Conservation (phyloP, 768 basidiomycete genomes). For the Lactarius vividus region DNA sequence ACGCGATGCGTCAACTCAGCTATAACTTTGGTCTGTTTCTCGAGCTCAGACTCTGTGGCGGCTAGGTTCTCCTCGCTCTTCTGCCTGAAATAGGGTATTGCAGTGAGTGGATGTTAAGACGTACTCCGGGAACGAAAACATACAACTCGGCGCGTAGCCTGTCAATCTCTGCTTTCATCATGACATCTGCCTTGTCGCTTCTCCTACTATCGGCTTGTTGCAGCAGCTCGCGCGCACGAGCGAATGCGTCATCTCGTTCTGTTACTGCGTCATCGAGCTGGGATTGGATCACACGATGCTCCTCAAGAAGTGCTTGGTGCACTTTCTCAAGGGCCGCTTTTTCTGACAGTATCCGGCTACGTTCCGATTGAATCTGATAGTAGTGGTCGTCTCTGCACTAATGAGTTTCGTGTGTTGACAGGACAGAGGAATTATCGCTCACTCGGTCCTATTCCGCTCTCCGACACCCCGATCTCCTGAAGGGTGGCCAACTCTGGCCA, state of each 20-base stretch:
- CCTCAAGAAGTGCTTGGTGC: constrained; percentile 71
- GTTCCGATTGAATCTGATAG: constrained; percentile 79
- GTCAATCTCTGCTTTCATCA: constrained; percentile 79
- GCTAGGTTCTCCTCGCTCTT: constrained; percentile 93
- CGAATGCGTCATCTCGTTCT: constrained; percentile 74
- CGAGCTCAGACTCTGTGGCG: constrained; percentile 76
- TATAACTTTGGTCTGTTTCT: constrained; percentile 67
- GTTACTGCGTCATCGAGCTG: constrained; percentile 70
- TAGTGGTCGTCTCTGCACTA: constrained; percentile 77
- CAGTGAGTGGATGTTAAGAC: constrained; percentile 27
- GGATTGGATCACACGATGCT: constrained; percentile 72
- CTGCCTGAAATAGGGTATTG: constrained; percentile 54
- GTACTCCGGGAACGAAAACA: constrained; percentile 39
- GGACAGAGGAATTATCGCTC: constrained; percentile 34
- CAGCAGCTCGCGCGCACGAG: constrained; percentile 57
- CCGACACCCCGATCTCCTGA: constrained; percentile 48
- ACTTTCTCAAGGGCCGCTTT: constrained; percentile 85
- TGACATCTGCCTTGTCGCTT: constrained; percentile 68
- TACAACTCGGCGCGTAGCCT: constrained; percentile 80
- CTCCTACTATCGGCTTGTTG: constrained; percentile 61
- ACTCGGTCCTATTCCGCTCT: constrained; percentile 78
- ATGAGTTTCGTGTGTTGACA: constrained; percentile 2
- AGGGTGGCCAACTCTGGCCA: constrained; percentile 62
- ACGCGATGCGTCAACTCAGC: constrained; percentile 74
- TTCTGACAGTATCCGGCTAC: constrained; percentile 72